These are phyloP conservation scores for Rubia yunnanensis DNA, from an alignment of 257 asterid species.

Conservation along the genomic window DNA sequence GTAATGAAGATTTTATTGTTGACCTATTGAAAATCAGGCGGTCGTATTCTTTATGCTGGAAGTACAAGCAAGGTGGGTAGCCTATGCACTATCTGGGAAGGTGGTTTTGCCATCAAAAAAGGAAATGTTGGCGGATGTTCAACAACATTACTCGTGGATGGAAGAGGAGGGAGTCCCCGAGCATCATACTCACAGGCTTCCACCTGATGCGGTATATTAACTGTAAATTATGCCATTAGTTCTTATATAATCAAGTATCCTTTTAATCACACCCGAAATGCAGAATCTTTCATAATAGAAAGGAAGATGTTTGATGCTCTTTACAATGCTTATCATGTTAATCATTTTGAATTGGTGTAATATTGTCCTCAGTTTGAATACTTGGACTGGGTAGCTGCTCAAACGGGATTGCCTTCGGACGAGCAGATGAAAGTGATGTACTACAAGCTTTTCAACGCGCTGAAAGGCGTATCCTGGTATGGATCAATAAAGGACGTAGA, in stretches of 20 bases:
- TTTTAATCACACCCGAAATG: too few species aligned
- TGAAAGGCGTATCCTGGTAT: neutral
- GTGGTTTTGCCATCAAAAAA: conserved; percentile 32
- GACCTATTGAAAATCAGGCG: conserved; percentile 4
- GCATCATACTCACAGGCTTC: conserved; percentile 13
- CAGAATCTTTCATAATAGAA: neutral
- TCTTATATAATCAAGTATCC: neutral
- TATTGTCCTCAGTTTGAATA: conserved; percentile 31
- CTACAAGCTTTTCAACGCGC: neutral
- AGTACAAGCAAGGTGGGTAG: conserved; percentile 62
- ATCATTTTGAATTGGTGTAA: neutral
- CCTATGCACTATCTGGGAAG: conserved; percentile 39
- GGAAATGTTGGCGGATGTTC: conserved; percentile 41
- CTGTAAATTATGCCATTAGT: neutral
- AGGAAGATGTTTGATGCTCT: neutral
- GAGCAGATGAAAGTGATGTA: conserved; percentile 1
- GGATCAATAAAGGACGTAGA: neutral
- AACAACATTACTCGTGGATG: conserved; percentile 30
- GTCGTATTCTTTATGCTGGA: conserved; percentile 26
- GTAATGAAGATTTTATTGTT: neutral
- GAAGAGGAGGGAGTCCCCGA: conserved; percentile 30
- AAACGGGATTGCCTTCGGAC: conserved; percentile 33
- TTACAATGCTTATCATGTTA: neutral
- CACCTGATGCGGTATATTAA: conserved; percentile 1
- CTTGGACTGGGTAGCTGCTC: conserved; percentile 46